Percentiles rank a stretch among this genome's conserved stretches.
These are phyloP conservation scores for Quercus tomentella DNA, from an alignment of 331 rosid species.

Conservation along the genomic window DNA sequence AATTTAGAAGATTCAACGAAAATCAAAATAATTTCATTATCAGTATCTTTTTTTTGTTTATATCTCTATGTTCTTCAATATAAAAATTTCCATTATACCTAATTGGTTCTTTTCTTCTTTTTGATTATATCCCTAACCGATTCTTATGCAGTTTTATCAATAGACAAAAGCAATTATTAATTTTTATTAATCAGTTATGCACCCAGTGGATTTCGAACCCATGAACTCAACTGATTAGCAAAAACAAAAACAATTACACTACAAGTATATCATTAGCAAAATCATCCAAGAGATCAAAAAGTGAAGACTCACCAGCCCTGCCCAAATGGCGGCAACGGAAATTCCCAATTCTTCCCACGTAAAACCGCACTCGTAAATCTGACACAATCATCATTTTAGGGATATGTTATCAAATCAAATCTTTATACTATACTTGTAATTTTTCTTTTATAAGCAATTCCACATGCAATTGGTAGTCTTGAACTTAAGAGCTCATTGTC, in stretches of 20 bases:
- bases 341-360: conserved; percentile 83
- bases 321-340: conserved; percentile 96
- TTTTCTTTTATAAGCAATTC: no score
- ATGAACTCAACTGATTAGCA: no score
- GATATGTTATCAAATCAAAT: not conserved
- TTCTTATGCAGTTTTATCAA: not conserved
- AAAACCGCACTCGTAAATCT: conserved; percentile 91
- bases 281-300: not conserved
- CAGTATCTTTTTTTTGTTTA: not conserved
- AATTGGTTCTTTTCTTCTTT: not conserved
- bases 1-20: not conserved
- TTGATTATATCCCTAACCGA: not conserved
- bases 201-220: no score
- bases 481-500: no score
- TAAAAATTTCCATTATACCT: not conserved
- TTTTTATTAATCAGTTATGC: no score
- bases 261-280: not conserved
- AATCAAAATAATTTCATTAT: not conserved
- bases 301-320: conserved; percentile 87
- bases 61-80: not conserved
- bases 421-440: not conserved
- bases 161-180: not conserved
- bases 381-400: conserved; percentile 11
- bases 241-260: not conserved
- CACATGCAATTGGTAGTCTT: no score